Evolutionary conservation across 352 stramenopile species (phyloP).

Genomic region (Phytophthora boehmeriae): DNA sequence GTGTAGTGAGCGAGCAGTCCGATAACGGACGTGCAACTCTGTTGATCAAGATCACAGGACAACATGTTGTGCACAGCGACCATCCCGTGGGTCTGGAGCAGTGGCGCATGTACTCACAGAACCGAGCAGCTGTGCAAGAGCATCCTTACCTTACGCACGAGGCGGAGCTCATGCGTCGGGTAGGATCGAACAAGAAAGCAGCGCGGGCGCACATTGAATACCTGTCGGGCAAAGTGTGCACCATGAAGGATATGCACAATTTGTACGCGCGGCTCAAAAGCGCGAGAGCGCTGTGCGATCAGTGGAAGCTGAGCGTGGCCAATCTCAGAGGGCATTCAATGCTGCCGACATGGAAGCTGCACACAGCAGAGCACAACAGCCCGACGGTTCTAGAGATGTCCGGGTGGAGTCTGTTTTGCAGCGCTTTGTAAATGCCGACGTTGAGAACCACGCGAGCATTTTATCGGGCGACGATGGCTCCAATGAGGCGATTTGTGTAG

Average conservation of each 20-base stretch:
- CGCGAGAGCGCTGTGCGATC: slow-evolving; percentile 37
- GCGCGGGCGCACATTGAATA: slow-evolving; percentile 68
- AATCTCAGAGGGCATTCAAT: not conserved
- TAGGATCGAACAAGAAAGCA: slow-evolving; percentile 72
- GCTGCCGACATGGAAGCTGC: not conserved
- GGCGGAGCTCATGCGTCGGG: slow-evolving; percentile 70
- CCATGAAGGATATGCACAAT: slow-evolving; percentile 87
- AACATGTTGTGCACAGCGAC: slow-evolving; percentile 70
- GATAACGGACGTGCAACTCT: slow-evolving; percentile 53
- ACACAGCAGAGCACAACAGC: not conserved
- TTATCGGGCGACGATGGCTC: slow-evolving; percentile 72
- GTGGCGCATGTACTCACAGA: slow-evolving; percentile 83
- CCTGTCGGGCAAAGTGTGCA: slow-evolving; percentile 70
- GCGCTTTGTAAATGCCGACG: slow-evolving; percentile 68
- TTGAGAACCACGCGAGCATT: slow-evolving; percentile 82
- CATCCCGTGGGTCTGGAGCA: slow-evolving; percentile 68
- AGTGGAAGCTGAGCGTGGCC: not conserved
- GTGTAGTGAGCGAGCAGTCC: slow-evolving; percentile 55
- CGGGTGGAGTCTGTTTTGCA: slow-evolving; percentile 64
- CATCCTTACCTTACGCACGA: slow-evolving; percentile 77
- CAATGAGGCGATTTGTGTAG: slow-evolving; percentile 74
- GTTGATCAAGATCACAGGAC: slow-evolving; percentile 68
- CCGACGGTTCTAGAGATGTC: slow-evolving; percentile 2
- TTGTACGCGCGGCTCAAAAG: slow-evolving; percentile 67
- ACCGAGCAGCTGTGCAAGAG: slow-evolving; percentile 69